These are phyloP conservation scores for Yamadazyma sp. DNA, from an alignment of 1,139 yeast species.

Conservation along the genomic window DNA sequence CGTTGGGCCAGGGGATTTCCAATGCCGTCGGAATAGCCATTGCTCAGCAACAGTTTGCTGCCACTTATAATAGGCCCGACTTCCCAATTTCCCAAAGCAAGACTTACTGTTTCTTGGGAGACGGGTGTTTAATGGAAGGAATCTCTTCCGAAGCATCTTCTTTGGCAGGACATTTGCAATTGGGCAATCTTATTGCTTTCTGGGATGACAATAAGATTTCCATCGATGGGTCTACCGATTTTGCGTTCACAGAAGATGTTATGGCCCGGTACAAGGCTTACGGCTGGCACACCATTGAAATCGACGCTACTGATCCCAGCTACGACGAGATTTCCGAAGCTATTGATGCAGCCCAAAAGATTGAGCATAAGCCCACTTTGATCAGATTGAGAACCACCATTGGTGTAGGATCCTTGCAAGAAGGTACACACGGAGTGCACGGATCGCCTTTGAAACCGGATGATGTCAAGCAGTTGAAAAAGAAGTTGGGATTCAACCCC, in stretches of 20 bases:
- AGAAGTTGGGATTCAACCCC: constrained; percentile 84
- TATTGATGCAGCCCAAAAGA: constrained; percentile 63
- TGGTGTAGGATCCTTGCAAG: constrained; percentile 84
- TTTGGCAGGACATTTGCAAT: constrained; percentile 91
- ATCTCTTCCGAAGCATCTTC: constrained; percentile 92
- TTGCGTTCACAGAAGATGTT: constrained; percentile 94
- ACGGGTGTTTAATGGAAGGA: constrained; percentile 98
- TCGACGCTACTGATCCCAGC: constrained; percentile 79
- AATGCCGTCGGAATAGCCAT: constrained; percentile 96
- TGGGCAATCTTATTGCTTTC: constrained; percentile 88
- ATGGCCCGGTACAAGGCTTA: constrained; percentile 80
- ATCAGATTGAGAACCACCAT: constrained; percentile 87
- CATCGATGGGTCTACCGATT: constrained; percentile 88
- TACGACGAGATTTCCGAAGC: constrained; percentile 69
- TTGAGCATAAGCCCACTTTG: constrained; percentile 76
- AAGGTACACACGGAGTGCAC: constrained; percentile 91
- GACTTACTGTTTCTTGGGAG: constrained; percentile 85
- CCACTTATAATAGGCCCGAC: constrained; percentile 88
- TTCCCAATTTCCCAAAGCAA: constrained; percentile 66
- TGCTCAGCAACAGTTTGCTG: constrained; percentile 89
- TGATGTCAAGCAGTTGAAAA: constrained; percentile 84
- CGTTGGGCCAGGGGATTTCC: constrained; percentile 95
- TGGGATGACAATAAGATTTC: constrained; percentile 97
- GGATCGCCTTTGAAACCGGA: constrained; percentile 95
- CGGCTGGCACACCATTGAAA: constrained; percentile 87